Evolutionary conservation across 345 rosid species (phyloP).

Genomic region (Gossypium anomalum): DNA sequence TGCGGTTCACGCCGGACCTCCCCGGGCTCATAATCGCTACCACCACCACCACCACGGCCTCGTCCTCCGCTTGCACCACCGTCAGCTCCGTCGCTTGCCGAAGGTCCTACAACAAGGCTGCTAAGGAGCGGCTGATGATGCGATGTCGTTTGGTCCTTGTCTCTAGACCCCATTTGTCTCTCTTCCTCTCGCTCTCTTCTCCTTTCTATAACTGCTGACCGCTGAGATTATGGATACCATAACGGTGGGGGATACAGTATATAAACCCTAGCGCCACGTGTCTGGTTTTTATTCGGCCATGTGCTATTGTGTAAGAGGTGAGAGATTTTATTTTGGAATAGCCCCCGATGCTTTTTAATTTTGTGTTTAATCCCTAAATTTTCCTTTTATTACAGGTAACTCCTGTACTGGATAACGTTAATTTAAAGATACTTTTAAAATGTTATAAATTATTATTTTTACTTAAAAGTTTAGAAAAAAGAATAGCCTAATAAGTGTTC

Average conservation of each 20-base stretch:
- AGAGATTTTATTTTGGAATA: background rate
- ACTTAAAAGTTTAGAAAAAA: too few species aligned
- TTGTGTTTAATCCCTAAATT: too few species aligned
- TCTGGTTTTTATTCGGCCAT: background rate
- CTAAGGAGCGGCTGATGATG: constrained; percentile 35
- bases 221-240: background rate
- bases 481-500: too few species aligned
- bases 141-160: constrained; percentile 49
- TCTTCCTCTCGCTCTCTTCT: background rate
- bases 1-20: constrained; percentile 60
- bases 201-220: background rate
- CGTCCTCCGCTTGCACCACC: constrained; percentile 30
- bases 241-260: background rate
- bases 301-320: background rate
- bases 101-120: constrained; percentile 73
- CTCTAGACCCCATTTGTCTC: constrained; percentile 65
- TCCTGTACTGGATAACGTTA: too few species aligned
- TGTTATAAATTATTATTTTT: too few species aligned
- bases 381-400: too few species aligned
- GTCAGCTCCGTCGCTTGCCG: constrained; percentile 46
- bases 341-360: too few species aligned
- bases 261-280: constrained; percentile 6
- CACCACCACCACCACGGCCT: constrained; percentile 33
- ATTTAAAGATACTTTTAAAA: too few species aligned
- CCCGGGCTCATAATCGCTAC: constrained; percentile 58